These are phyloP conservation scores for Aspergillus sp. DNA, from an alignment of 2,329 filamentous ascomycete genomes.

Conservation along the genomic window DNA sequence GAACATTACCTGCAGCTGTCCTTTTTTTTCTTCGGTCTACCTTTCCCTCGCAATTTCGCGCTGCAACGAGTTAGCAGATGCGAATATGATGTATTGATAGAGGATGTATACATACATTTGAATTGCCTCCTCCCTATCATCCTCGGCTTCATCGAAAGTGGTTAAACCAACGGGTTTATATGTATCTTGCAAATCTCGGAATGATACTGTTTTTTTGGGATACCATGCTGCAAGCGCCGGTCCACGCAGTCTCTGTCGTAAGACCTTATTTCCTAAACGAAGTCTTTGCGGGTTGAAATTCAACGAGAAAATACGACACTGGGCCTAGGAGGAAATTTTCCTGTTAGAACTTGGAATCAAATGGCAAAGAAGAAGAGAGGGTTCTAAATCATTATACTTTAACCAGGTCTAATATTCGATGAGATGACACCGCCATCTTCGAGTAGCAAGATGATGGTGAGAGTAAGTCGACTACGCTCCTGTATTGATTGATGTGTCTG, in stretches of 20 bases:
- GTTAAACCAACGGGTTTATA: constrained; percentile 62
- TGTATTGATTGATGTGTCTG: too few species aligned
- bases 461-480: not conserved
- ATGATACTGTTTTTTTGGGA: constrained; percentile 66
- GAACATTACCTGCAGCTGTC: constrained; percentile 41
- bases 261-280: constrained; percentile 84
- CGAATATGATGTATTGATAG: not conserved
- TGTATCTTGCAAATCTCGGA: constrained; percentile 67
- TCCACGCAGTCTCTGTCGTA: constrained; percentile 84
- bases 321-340: constrained; percentile 53
- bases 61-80: constrained; percentile 35
- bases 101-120: constrained; percentile 47
- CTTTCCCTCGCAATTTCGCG: constrained; percentile 76
- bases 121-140: constrained; percentile 66
- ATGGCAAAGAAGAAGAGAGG: not conserved
- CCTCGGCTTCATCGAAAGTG: constrained; percentile 70
- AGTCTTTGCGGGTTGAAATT: constrained; percentile 81
- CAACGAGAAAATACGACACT: constrained; percentile 87
- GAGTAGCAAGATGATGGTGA: constrained; percentile 14
- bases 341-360: not conserved
- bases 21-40: constrained; percentile 87
- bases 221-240: constrained; percentile 83
- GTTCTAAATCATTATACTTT: constrained; percentile 53
- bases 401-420: constrained; percentile 63
- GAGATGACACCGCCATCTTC: constrained; percentile 46